Conservation (phyloP, 1,139 yeast genomes). For the Scheffersomyces insectosa region DNA sequence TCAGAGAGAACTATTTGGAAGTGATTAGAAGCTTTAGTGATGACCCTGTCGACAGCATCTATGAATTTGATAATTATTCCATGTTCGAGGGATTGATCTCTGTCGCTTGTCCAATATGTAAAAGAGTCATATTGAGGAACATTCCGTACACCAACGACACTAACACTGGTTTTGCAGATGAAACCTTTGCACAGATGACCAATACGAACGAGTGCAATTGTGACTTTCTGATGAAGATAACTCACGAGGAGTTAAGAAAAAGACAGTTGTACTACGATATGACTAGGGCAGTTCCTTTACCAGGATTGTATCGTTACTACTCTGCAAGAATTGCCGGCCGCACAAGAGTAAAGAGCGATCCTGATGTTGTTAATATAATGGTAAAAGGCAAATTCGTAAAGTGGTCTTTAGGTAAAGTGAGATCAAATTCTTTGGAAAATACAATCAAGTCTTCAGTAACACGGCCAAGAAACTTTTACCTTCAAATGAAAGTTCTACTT, state of each 20-base stretch:
- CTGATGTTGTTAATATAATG: background rate
- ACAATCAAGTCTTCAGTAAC: background rate
- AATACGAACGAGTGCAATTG: slow-evolving; percentile 7
- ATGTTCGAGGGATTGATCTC: too few species aligned
- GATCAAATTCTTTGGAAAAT: background rate
- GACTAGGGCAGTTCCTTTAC: slow-evolving; percentile 9
- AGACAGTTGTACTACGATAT: slow-evolving; percentile 24
- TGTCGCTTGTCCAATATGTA: slow-evolving; percentile 16
- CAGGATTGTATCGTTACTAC: slow-evolving; percentile 13
- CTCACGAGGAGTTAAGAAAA: slow-evolving; percentile 20
- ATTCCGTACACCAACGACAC: slow-evolving; percentile 10
- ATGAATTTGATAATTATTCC: too few species aligned
- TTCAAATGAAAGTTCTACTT: slow-evolving; percentile 6
- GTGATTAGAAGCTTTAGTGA: background rate
- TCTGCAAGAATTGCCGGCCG: slow-evolving; percentile 3
- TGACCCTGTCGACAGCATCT: too few species aligned
- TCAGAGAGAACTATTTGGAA: slow-evolving; percentile 1
- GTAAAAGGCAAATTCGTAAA: background rate
- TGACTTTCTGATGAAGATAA: slow-evolving; percentile 5
- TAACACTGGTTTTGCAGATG: slow-evolving; percentile 19
- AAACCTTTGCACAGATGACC: slow-evolving; percentile 7
- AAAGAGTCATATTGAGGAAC: slow-evolving; percentile 2
- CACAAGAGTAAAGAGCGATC: background rate
- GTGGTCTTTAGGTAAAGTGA: background rate
- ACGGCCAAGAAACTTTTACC: background rate